A percentile compares a stretch with the other conserved stretches of the same genome.
These are phyloP conservation scores for Ustilago loliicola DNA, from an alignment of 1,284 basidiomycete genomes.

Conservation along the genomic window DNA sequence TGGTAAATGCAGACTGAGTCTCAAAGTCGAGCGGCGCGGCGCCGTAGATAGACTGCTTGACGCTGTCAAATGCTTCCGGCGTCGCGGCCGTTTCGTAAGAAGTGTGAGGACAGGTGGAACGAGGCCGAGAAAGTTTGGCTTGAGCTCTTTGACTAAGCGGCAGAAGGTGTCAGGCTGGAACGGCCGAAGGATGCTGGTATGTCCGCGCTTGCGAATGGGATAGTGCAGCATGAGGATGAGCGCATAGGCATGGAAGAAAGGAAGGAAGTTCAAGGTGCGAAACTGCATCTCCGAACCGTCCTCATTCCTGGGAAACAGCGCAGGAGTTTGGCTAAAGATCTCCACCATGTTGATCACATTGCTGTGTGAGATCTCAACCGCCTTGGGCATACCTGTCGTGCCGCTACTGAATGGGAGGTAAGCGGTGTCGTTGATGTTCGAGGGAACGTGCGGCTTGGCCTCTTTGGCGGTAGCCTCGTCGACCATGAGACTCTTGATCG, in stretches of 20 bases:
- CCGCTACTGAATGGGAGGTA: slow-evolving; percentile 50
- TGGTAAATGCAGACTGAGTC: slow-evolving; percentile 27
- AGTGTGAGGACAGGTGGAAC: slow-evolving; percentile 45
- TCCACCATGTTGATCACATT: slow-evolving; percentile 52
- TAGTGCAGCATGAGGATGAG: slow-evolving; percentile 26
- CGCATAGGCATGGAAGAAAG: slow-evolving; percentile 52
- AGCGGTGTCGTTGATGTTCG: slow-evolving; percentile 22
- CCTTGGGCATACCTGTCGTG: slow-evolving; percentile 52
- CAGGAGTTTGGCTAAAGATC: slow-evolving; percentile 24
- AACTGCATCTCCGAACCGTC: slow-evolving; percentile 13
- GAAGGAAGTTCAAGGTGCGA: slow-evolving; percentile 38
- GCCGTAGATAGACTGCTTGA: slow-evolving; percentile 26
- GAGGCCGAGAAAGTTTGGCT: slow-evolving; percentile 23
- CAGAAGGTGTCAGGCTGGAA: slow-evolving; percentile 43
- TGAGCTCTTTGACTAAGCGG: slow-evolving; percentile 26
- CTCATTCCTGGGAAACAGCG: slow-evolving; percentile 12
- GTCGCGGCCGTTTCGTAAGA: slow-evolving; percentile 31
- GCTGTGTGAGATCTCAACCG: slow-evolving; percentile 46
- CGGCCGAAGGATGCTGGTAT: slow-evolving; percentile 24
- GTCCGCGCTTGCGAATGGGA: slow-evolving; percentile 22
- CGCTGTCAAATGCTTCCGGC: slow-evolving; percentile 19
- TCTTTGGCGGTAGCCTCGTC: slow-evolving; percentile 15
- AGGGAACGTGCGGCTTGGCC: slow-evolving; percentile 19
- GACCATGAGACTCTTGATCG: slow-evolving; percentile 19
- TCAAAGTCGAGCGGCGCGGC: slow-evolving; percentile 49